Evolutionary conservation across 2,329 filamentous ascomycete species (phyloP), one percentile per base, ranked within the genome.

Genomic region (Ceratocystis alfenasii): DNA sequence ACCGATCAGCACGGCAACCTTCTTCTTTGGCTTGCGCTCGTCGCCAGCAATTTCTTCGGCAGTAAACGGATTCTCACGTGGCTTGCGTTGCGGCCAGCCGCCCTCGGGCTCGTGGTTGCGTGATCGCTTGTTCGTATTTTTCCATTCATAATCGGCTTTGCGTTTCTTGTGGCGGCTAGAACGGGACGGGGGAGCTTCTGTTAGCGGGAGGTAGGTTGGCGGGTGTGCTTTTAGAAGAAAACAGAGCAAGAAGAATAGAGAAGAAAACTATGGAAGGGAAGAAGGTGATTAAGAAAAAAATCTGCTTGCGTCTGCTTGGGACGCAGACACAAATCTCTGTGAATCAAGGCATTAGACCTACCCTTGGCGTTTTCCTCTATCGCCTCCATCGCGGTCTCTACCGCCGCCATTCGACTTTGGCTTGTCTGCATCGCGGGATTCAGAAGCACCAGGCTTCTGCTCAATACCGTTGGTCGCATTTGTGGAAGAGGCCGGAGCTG

Each of bases 1-100:
- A 17, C 94, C 94, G 71, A 99, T 87, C 79, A 97, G 79, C 41
- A 99, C 91, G 50, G 93, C 94, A 62, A 96, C 93, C 79, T 99
- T 99, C 75, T 89, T 87, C 81, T 99, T 99, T 28, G 94, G 94
- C 66, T 86, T 85, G 69, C 93, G 86, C 74, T 87, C 87, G 75
- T 99, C 94, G 60, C 86, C 85, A 12, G 88, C 89, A 70, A 96
- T 93, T 76, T 96, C 92, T 69, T 94, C 90, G 71, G 89, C 83
- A 65, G 78, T 76, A 71, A 85, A 85, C 48, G 79, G 77, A 67
- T 83, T 83, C 62, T 70, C 55, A 36, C 65, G 68, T 3, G 66
- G 62, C 60, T 69, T 68, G 46, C 69, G 67, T 17, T 57, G 45
- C 15, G 65, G 64, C 62, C 61, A 67, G 53, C 68, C 67, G 30